Evolutionary conservation across 148 eudicot species (phyloP).

Genomic region (Rhododendron kiyosumense): DNA sequence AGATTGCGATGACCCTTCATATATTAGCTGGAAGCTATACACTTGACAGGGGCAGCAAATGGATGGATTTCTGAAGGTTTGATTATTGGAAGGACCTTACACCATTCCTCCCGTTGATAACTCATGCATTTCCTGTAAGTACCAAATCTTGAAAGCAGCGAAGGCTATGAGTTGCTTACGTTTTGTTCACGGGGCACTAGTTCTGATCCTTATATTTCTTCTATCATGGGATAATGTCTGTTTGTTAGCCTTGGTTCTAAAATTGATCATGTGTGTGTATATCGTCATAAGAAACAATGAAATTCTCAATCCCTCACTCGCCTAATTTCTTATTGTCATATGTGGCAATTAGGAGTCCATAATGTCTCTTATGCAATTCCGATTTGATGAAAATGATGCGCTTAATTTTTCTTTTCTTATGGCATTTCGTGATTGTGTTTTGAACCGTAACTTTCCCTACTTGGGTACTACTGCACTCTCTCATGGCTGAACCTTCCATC

Average conservation of each 20-base stretch:
- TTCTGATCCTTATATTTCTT: background rate
- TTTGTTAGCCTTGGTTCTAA: background rate
- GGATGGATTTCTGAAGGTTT: slow-evolving; percentile 10
- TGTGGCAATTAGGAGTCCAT: background rate
- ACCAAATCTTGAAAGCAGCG: background rate
- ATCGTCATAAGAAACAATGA: too few relatives aligned
- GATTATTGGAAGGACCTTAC: slow-evolving; percentile 22
- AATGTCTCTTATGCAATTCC: background rate
- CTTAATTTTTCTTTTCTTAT: too few relatives aligned
- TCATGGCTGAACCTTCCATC: too few relatives aligned
- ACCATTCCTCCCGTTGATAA: slow-evolving; percentile 15
- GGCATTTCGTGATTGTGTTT: background rate
- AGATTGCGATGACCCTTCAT: slow-evolving; percentile 23
- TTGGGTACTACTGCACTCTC: too few relatives aligned
- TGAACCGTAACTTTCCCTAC: too few relatives aligned
- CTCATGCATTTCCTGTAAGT: background rate
- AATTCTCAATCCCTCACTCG: too few relatives aligned
- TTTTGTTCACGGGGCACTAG: too few relatives aligned
- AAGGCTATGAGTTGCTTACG: background rate
- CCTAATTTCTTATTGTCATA: too few relatives aligned
- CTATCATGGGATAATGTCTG: background rate
- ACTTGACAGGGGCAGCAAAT: slow-evolving; percentile 23
- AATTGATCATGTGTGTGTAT: background rate
- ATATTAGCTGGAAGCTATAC: slow-evolving; percentile 21
- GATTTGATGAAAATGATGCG: background rate